Base-by-base conservation (phyloP, 2,329 filamentous ascomycete genomes). In the Colletotrichum musicola region DNA sequence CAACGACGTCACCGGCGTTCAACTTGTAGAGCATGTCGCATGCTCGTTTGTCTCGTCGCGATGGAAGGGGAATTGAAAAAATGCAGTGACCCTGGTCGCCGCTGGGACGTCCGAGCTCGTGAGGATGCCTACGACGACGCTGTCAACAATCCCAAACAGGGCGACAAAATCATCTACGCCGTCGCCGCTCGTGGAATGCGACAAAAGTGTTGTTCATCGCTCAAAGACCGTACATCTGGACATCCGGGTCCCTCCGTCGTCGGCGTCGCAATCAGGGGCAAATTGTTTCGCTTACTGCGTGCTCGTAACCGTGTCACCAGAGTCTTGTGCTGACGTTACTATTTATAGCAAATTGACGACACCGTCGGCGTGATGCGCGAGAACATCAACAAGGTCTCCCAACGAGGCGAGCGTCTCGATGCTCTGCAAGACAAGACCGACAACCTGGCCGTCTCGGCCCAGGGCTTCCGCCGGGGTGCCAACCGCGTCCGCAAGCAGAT, bases 401-500 rank as follows among this genome's bases (percentile, higher is more conserved):
- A 98, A 82, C 94, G 96, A 87, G 96, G 96, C 79, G 93, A 94
- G 77, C 89, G 91, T 75, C 89, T 98, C 71, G 93, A 97, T 81
- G 90, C 91, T 57, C 89, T 98, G 71, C 93, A 97, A 84, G 92
- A 96, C 81, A 97, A 97, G 88, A 98, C 93, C 73, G 91, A 98
- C 84, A 97, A 97, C 83, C 88, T 99, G 74, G 95, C 95, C 69
- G 90, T 92, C 72, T 97, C 95, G 42, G 95, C 96, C 68, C 94
- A 97, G 81, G 94, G 94, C 71, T 99, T 99, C 89, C 93, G 95
- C 77, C 92, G 95, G 74, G 95, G 96, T 73, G 96, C 97, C 82
- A 99, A 98, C 86, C 88, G 94, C 76, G 95, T 99, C 75, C 91
- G 96, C 81, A 95, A 95, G 87, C 91, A 97, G 83, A 98, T 98